A percentile compares a stretch with the other conserved stretches of the same genome.
phyloP scores from a whole-genome alignment of 345 rosid genomes.

The Eucalyptus brandiana region DNA sequence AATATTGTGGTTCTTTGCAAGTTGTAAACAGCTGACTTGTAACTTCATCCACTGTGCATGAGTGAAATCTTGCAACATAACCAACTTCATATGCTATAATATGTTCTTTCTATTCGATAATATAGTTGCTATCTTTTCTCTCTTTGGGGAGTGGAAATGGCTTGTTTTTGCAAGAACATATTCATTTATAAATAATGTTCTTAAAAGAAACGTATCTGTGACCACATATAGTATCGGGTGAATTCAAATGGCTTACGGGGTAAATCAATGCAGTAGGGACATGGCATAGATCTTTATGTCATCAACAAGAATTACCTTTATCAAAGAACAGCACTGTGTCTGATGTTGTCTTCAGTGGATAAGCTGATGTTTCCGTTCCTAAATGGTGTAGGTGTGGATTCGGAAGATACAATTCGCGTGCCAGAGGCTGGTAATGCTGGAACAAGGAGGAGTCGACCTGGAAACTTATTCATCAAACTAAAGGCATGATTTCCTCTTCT shows the following conservation, averaged over 20 bases:
- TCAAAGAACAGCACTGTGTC: neutral
- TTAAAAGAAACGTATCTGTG: neutral
- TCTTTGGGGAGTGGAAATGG: neutral
- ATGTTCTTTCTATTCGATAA: neutral
- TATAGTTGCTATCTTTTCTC: neutral
- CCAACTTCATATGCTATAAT: neutral
- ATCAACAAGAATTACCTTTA: neutral
- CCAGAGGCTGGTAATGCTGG: constrained; percentile 63
- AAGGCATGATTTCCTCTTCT: constrained; percentile 33
- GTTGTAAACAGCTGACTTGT: neutral
- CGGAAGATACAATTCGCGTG: constrained; percentile 69
- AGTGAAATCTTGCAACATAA: neutral
- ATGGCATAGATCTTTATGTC: neutral
- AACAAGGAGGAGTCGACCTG: constrained; percentile 47
- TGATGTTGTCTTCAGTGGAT: neutral
- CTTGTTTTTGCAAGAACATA: neutral
- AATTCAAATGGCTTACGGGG: neutral
- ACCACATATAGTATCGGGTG: neutral
- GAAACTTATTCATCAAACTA: constrained; percentile 61
- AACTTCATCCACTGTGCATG: neutral
- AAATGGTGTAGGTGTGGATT: constrained; percentile 60
- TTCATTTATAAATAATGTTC: neutral
- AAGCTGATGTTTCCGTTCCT: neutral
- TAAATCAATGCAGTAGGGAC: neutral
- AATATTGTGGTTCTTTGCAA: neutral